Percentiles rank a stretch among this genome's conserved stretches.
Evolutionary conservation across 495 filamentous ascomycete genomes (phyloP).

Genomic region (Aspergillus bertholletiae): DNA sequence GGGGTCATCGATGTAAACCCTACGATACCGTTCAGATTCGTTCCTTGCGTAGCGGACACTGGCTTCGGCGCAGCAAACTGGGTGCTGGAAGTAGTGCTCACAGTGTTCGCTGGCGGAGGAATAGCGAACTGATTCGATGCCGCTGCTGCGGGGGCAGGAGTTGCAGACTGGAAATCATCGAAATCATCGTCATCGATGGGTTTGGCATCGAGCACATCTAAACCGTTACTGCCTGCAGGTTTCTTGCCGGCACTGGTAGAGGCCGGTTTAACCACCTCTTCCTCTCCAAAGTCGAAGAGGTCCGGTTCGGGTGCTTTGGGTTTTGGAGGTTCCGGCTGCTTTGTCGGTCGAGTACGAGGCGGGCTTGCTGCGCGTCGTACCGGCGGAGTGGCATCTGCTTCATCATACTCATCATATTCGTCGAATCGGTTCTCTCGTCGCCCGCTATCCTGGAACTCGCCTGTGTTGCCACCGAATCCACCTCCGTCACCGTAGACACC

Average conservation of each 20-base stretch:
- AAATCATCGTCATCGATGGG: conserved; percentile 86
- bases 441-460: conserved; percentile 68
- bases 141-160: conserved; percentile 50
- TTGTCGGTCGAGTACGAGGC: conserved; percentile 42
- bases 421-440: conserved; percentile 75
- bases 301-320: conserved; percentile 84
- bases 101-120: conserved; percentile 55
- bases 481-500: conserved; percentile 91
- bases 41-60: conserved; percentile 72
- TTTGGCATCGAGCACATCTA: conserved; percentile 52
- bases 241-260: conserved; percentile 48
- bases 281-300: conserved; percentile 81
- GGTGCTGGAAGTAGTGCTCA: conserved; percentile 59
- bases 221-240: conserved; percentile 41
- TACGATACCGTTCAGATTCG: conserved; percentile 74
- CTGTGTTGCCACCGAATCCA: conserved; percentile 67
- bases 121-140: conserved; percentile 43
- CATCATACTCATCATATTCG: conserved; percentile 95
- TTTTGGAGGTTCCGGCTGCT: conserved; percentile 62
- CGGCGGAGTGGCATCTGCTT: conserved; percentile 54
- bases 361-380: conserved; percentile 43
- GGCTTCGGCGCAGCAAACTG: conserved; percentile 81
- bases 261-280: conserved; percentile 49
- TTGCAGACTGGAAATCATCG: conserved; percentile 96
- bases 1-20: conserved; percentile 80